Base-by-base conservation (phyloP, 192 early-diverging fungal genomes). In the Gaertneriomyces sp. region DNA sequence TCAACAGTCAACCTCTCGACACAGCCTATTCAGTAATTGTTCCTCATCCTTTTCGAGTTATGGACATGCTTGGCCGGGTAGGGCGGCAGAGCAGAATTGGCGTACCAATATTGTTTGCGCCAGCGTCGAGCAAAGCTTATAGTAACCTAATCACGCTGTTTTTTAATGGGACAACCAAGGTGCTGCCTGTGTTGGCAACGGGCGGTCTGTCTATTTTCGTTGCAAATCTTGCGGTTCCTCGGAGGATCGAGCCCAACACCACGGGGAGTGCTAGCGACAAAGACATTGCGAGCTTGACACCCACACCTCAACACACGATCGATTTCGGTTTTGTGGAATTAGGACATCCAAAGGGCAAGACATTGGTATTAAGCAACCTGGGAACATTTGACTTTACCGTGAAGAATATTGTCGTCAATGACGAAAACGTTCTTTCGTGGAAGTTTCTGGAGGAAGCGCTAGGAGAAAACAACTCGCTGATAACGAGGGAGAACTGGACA, bases 361-460 rank as follows among this genome's bases (percentile, higher is more conserved):
- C 69, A 7, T 56, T 82, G 12, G 2, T 16, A n/a, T 19, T 83
- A 5, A 64, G 10, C 45, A 85, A 85, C 52, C 19, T 56, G 7
- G 83, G 83, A 3, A 77, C 80, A 3, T 75, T 81, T 57, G 81
- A 80, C 43, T 63, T 77, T 7, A 66, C 60, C 3, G 42, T 85
- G 8, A 76, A 76, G 42, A 74, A 67, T 41, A 76, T 83, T 60
- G 50, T 53, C 8, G 53, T 74, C 7, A 58, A 63, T 40, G 80
- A 79, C 39, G 70, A 72, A 41, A 33, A 57, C 2, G 56, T 69
- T 65, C 10, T 82, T 17, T 58, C 41, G 17, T 82, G 81, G 81
- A 81, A 73, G 57, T 69, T 81, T 45, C 8, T 58, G 17, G 81
- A 81, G 17, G 81, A 82, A 3, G 7, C 42, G n/a, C 3, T 12